phyloP scores from a whole-genome alignment of 2,329 filamentous ascomycete species.

The Xylaria sp. region DNA sequence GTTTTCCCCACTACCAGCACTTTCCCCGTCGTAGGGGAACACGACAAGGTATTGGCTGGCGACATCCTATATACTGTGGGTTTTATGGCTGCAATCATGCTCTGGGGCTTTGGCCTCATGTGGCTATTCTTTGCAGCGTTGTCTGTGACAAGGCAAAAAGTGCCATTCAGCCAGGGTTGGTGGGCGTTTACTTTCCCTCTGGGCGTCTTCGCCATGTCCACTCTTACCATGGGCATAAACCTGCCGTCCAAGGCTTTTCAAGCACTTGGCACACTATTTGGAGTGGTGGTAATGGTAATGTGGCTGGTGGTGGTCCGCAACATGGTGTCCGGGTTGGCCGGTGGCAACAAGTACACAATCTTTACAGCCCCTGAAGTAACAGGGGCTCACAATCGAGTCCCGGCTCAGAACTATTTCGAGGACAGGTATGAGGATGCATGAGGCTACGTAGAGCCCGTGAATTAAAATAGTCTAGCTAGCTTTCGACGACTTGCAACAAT shows the following conservation, averaged over 20 bases:
- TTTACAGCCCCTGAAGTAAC: slow-evolving; percentile 32
- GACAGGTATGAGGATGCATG: slow-evolving; percentile 1
- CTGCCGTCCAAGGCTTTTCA: slow-evolving; percentile 27
- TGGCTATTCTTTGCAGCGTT: slow-evolving; percentile 58
- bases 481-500: too few species aligned
- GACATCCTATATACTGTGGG: slow-evolving; percentile 69
- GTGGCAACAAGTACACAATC: slow-evolving; percentile 28
- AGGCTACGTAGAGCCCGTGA: too few species aligned
- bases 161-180: slow-evolving; percentile 60
- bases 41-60: slow-evolving; percentile 52
- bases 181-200: slow-evolving; percentile 61
- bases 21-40: slow-evolving; percentile 34
- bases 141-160: slow-evolving; percentile 48
- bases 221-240: slow-evolving; percentile 32
- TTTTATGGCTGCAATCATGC: slow-evolving; percentile 55
- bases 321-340: slow-evolving; percentile 15
- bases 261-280: slow-evolving; percentile 30
- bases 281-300: slow-evolving; percentile 26
- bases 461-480: too few species aligned
- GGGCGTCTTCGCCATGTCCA: slow-evolving; percentile 51
- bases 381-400: slow-evolving; percentile 26
- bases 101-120: slow-evolving; percentile 58
- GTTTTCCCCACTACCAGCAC: slow-evolving; percentile 52
- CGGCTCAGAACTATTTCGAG: not conserved
- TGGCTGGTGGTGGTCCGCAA: slow-evolving; percentile 28